These are phyloP conservation scores for Pseudocercospora cruenta DNA, from an alignment of 2,329 filamentous ascomycete species.

Conservation along the genomic window DNA sequence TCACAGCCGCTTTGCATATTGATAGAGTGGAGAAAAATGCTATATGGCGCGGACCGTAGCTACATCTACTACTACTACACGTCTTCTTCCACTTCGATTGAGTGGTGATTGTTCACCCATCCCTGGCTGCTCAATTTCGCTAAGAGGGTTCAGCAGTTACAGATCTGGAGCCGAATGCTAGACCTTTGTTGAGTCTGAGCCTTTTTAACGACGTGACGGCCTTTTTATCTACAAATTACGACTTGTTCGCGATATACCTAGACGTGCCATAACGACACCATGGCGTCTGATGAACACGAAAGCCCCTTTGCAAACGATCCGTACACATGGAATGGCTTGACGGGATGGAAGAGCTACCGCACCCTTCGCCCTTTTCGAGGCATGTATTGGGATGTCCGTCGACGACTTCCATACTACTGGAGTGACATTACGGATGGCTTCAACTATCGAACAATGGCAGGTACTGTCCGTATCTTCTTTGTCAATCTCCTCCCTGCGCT, in stretches of 20 bases:
- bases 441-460: constrained; percentile 59
- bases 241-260: neutral
- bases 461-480: constrained; percentile 62
- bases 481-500: constrained; percentile 62
- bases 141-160: neutral
- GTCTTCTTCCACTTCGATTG: neutral
- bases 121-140: neutral
- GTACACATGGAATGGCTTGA: constrained; percentile 41
- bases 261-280: neutral
- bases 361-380: constrained; percentile 52
- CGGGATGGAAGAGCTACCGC: constrained; percentile 42
- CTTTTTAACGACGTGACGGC: neutral
- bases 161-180: neutral
- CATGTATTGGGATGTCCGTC: constrained; percentile 59
- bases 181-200: neutral
- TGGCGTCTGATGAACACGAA: constrained; percentile 1
- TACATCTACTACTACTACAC: neutral
- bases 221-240: neutral
- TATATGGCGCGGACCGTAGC: neutral
- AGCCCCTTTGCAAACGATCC: constrained; percentile 37
- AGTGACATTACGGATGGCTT: constrained; percentile 60
- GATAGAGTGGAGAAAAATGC: neutral
- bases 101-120: neutral
- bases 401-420: constrained; percentile 59
- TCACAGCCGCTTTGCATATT: neutral